Percentiles rank a stretch among this genome's conserved stretches.
Conservation (phyloP, 2,329 filamentous ascomycete species). For the Biscogniauxia sp. region DNA sequence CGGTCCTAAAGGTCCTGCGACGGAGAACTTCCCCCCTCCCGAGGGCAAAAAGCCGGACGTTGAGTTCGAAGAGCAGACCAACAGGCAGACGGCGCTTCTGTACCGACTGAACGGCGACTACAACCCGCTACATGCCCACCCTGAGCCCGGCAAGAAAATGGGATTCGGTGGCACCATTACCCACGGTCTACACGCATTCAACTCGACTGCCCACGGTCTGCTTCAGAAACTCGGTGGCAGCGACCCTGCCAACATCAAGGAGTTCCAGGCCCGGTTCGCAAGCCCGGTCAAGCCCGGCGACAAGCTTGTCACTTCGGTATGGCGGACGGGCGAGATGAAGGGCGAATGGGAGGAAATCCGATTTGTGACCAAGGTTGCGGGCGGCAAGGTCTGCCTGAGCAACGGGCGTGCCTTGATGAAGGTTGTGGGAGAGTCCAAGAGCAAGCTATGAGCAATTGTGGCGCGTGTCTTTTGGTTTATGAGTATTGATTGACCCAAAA, state of each 20-base stretch:
- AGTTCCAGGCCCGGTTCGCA: conserved; percentile 87
- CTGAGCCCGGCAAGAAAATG: conserved; percentile 83
- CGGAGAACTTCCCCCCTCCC: conserved; percentile 74
- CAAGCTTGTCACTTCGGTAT: conserved; percentile 77
- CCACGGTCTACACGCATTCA: conserved; percentile 87
- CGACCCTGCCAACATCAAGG: conserved; percentile 77
- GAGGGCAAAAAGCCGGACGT: conserved; percentile 68
- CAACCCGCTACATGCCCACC: conserved; percentile 86
- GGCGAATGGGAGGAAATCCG: conserved; percentile 78
- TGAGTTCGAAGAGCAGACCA: conserved; percentile 69
- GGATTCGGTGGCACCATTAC: conserved; percentile 88
- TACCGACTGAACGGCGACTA: conserved; percentile 92
- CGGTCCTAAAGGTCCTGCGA: conserved; percentile 83
- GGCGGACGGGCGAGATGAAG: conserved; percentile 68
- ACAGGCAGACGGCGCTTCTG: conserved; percentile 67
- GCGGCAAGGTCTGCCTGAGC: conserved; percentile 80
- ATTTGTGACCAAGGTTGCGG: conserved; percentile 74
- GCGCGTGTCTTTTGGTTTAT: conserved; percentile 3
- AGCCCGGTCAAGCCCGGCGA: conserved; percentile 81
- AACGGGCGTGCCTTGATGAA: conserved; percentile 82
- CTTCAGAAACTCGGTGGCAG: conserved; percentile 71
- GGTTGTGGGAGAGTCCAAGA: conserved; percentile 53
- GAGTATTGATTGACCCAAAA: conserved; percentile 2
- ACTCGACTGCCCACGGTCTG: conserved; percentile 71
- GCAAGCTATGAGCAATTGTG: conserved; percentile 54